A percentile compares a stretch with the other conserved stretches of the same genome.
These are phyloP conservation scores for Candida vaughaniae DNA, from an alignment of 805 yeast species.

Conservation along the genomic window DNA sequence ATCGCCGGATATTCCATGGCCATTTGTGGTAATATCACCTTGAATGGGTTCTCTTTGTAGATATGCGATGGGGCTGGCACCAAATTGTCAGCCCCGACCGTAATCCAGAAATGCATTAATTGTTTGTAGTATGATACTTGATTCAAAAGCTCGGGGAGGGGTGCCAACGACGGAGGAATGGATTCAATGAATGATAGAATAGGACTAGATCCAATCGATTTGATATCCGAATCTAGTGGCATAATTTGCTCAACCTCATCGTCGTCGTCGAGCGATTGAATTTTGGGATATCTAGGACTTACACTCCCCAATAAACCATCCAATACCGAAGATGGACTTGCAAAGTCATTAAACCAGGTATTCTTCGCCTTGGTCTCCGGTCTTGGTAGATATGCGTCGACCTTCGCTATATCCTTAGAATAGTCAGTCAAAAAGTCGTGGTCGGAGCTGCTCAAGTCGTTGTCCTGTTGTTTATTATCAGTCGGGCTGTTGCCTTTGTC, in stretches of 20 bases:
- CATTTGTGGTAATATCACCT: conserved; percentile 61
- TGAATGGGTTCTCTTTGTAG: conserved; percentile 65
- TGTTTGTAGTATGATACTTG: conserved; percentile 61
- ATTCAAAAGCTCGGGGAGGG: conserved; percentile 59
- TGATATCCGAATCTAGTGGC: conserved; percentile 6
- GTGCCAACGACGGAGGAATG: conserved; percentile 37
- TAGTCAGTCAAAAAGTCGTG: conserved; percentile 26
- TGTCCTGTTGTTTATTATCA: background rate
- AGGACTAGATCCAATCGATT: background rate
- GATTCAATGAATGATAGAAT: too few relatives aligned
- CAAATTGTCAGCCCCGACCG: conserved; percentile 57
- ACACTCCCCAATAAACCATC: too few relatives aligned
- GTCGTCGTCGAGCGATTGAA: conserved; percentile 2
- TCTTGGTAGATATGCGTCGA: conserved; percentile 21
- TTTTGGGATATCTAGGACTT: background rate
- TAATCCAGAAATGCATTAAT: conserved; percentile 60
- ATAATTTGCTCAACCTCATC: conserved; percentile 7
- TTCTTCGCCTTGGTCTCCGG: background rate
- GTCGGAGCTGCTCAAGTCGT: background rate
- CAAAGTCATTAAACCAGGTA: too few relatives aligned
- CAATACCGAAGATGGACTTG: too few relatives aligned
- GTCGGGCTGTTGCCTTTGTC: conserved; percentile 1
- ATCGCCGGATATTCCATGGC: conserved; percentile 61
- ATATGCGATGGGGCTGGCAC: conserved; percentile 63
- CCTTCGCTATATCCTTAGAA: conserved; percentile 35